These are phyloP conservation scores for Aspergillus ustus DNA, from an alignment of 2,329 filamentous ascomycete species.

Conservation along the genomic window DNA sequence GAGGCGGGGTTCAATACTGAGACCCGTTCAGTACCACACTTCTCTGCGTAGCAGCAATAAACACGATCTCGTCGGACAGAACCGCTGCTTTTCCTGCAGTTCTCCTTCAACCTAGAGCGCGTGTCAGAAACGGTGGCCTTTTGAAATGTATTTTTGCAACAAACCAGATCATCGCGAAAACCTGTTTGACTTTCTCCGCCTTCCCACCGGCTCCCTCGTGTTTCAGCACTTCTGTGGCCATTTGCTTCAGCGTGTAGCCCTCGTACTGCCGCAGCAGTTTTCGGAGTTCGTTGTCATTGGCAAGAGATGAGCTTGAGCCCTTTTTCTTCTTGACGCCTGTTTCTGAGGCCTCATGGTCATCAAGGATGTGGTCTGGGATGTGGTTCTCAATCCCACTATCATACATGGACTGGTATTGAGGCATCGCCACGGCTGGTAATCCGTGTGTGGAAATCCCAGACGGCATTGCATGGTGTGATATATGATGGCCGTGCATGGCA, in stretches of 20 bases:
- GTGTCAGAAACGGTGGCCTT: constrained; percentile 17
- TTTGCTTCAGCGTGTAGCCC: constrained; percentile 50
- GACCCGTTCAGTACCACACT: constrained; percentile 90
- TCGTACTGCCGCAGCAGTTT: constrained; percentile 54
- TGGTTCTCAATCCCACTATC: constrained; percentile 49
- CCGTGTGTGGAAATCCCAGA: constrained; percentile 41
- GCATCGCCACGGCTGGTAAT: constrained; percentile 36
- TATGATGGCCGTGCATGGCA: constrained; percentile 38
- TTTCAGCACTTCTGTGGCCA: constrained; percentile 54
- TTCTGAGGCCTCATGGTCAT: constrained; percentile 51
- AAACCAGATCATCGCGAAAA: constrained; percentile 58
- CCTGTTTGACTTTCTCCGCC: constrained; percentile 57
- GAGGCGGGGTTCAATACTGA: constrained; percentile 95
- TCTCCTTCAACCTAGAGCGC: constrained; percentile 50
- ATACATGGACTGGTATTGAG: constrained; percentile 47
- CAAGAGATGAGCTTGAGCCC: constrained; percentile 52
- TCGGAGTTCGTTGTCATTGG: constrained; percentile 55
- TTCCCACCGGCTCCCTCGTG: constrained; percentile 55
- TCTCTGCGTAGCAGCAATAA: constrained; percentile 91
- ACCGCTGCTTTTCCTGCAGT: constrained; percentile 50
- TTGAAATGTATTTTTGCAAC: constrained; percentile 12
- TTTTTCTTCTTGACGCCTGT: constrained; percentile 50
- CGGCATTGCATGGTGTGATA: constrained; percentile 42
- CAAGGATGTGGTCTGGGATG: constrained; percentile 44
- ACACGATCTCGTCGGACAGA: constrained; percentile 92